phyloP scores from a whole-genome alignment of 2,329 filamentous ascomycete genomes.

The Monosporascus sp. region DNA sequence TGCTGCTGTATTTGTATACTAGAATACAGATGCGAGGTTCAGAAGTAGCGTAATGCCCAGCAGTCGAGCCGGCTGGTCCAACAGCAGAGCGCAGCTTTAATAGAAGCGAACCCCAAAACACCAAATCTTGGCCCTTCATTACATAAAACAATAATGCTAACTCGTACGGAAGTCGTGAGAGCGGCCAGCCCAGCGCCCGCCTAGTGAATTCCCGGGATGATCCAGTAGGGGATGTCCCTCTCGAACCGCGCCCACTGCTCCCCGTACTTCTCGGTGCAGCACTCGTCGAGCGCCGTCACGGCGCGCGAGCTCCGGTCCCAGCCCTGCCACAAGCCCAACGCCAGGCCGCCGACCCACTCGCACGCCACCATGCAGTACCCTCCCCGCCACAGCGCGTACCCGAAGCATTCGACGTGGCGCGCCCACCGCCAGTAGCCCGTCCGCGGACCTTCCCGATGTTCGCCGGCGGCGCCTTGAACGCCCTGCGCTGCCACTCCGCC shows the following conservation, averaged over 20 bases:
- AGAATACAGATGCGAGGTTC: conserved; percentile 6
- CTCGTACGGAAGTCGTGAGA: too few species aligned
- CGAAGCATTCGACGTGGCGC: conserved; percentile 37
- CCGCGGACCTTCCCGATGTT: conserved; percentile 35
- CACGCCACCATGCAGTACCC: conserved; percentile 29
- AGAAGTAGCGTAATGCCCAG: neutral
- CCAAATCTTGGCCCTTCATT: neutral
- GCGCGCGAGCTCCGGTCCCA: conserved; percentile 27
- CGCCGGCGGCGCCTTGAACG: conserved; percentile 33
- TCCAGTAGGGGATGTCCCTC: conserved; percentile 30
- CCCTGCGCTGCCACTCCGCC: conserved; percentile 52
- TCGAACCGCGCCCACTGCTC: conserved; percentile 36
- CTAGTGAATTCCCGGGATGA: conserved; percentile 35
- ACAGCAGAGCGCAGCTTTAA: too few species aligned
- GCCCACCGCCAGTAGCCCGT: conserved; percentile 34
- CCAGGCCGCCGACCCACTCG: conserved; percentile 30
- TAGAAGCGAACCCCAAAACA: too few species aligned
- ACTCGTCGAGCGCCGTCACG: conserved; percentile 30
- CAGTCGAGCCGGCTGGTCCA: neutral
- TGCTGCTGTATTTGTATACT: conserved; percentile 9
- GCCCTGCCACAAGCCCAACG: conserved; percentile 24
- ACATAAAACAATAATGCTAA: too few species aligned
- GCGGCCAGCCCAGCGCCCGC: neutral
- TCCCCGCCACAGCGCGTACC: conserved; percentile 28
- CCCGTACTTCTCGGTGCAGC: conserved; percentile 32